phyloP scores from a whole-genome alignment of 441 rosid genomes.

The Arabidopsis lyrata region DNA sequence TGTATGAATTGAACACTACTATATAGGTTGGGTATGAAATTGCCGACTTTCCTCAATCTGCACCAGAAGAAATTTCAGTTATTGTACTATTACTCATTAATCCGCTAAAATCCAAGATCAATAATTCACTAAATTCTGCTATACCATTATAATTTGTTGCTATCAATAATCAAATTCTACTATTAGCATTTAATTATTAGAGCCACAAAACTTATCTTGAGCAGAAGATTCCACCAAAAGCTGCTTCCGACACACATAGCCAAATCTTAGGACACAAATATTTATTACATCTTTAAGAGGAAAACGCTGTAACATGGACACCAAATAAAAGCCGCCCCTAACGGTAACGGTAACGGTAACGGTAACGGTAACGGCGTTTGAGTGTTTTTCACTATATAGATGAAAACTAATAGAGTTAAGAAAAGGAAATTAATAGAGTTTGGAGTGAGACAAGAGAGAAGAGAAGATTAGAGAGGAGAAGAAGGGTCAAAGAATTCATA shows the following conservation, averaged over 20 bases:
- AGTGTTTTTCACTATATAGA: conserved; percentile 1
- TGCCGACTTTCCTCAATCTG: no score
- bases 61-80: no score
- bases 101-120: no score
- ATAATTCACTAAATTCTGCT: background rate
- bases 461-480: conserved; percentile 8
- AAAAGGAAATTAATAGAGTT: background rate
- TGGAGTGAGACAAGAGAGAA: background rate
- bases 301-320: conserved; percentile 4
- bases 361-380: conserved; percentile 42
- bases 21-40: no score
- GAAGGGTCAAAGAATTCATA: conserved; percentile 39
- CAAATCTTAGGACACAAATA: no score
- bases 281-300: no score
- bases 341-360: conserved; percentile 44
- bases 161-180: no score
- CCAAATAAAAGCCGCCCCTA: background rate
- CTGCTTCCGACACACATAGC: no score
- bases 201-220: background rate
- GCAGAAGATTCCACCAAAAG: background rate
- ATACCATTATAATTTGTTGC: background rate
- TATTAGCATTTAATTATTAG: background rate
- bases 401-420: background rate
- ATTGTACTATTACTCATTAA: background rate
- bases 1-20: no score